Conservation (phyloP, 2,329 filamentous ascomycete species). For the Diaporthe destruens region DNA sequence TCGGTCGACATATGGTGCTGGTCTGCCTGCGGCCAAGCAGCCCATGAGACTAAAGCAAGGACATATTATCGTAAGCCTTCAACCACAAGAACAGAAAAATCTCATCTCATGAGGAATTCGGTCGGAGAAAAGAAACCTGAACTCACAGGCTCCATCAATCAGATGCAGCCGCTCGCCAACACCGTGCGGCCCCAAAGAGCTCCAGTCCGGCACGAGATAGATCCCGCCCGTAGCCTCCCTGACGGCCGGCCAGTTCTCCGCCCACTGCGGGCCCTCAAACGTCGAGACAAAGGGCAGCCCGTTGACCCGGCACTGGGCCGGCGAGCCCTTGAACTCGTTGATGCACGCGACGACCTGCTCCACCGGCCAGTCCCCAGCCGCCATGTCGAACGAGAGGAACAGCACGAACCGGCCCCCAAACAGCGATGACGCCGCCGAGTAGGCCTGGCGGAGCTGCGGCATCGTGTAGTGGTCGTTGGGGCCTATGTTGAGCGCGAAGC, state of each 20-base stretch:
- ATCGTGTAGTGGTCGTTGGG: conserved; percentile 50
- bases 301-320: conserved; percentile 57
- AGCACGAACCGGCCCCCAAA: conserved; percentile 48
- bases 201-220: conserved; percentile 62
- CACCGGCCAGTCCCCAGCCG: conserved; percentile 47
- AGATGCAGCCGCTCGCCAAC: conserved; percentile 23
- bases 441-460: conserved; percentile 50
- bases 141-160: conserved; percentile 46
- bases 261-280: conserved; percentile 61
- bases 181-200: conserved; percentile 54
- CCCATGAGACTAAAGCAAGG: conserved; percentile 58
- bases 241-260: conserved; percentile 58
- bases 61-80: conserved; percentile 2
- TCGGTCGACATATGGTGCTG: conserved; percentile 53
- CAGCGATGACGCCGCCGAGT: conserved; percentile 47
- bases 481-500: conserved; percentile 57
- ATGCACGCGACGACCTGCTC: conserved; percentile 49
- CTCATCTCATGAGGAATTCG: background rate
- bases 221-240: conserved; percentile 53
- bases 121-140: conserved; percentile 35
- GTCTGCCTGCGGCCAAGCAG: conserved; percentile 60
- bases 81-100: background rate
- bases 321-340: conserved; percentile 53
- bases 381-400: conserved; percentile 54
- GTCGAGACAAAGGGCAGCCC: conserved; percentile 62